Evolutionary conservation across 345 rosid genomes (phyloP).

Genomic region (Sonneratia alba): DNA sequence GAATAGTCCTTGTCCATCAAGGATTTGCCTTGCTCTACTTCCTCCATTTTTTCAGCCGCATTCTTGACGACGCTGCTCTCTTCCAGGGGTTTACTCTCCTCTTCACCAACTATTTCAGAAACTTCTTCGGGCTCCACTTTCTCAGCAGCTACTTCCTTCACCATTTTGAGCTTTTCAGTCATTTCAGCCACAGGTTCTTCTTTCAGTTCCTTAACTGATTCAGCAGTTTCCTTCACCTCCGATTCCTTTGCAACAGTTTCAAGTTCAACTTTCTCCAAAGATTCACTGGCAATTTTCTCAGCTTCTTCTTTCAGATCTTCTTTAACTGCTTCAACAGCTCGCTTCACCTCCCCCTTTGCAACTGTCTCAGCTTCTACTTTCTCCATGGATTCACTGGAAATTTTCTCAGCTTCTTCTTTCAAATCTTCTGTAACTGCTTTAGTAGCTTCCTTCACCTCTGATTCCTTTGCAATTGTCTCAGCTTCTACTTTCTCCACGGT

Average conservation of each 20-base stretch:
- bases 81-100: not conserved
- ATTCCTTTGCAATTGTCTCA: not conserved
- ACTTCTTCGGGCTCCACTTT: conserved; percentile 1
- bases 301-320: not conserved
- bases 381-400: conserved; percentile 1
- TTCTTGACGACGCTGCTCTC: not conserved
- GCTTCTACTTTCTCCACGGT: not conserved
- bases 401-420: conserved; percentile 5
- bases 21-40: not conserved
- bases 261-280: not conserved
- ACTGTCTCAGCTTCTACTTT: conserved; percentile 3
- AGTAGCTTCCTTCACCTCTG: conserved; percentile 1
- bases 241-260: conserved; percentile 1
- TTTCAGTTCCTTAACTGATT: conserved; percentile 1
- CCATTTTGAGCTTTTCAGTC: not conserved
- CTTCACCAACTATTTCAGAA: conserved; percentile 3
- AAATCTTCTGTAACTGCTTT: conserved; percentile 1
- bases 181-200: not conserved
- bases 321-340: conserved; percentile 4
- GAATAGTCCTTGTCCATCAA: not conserved
- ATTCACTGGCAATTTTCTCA: not conserved
- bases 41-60: not conserved
- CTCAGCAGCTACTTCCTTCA: conserved; percentile 4
- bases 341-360: conserved; percentile 1
- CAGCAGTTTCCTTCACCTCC: conserved; percentile 1